Evolutionary conservation across 1,284 basidiomycete genomes (phyloP), one percentile per base, ranked within the genome.

Genomic region (Trichosporon ovoides): DNA sequence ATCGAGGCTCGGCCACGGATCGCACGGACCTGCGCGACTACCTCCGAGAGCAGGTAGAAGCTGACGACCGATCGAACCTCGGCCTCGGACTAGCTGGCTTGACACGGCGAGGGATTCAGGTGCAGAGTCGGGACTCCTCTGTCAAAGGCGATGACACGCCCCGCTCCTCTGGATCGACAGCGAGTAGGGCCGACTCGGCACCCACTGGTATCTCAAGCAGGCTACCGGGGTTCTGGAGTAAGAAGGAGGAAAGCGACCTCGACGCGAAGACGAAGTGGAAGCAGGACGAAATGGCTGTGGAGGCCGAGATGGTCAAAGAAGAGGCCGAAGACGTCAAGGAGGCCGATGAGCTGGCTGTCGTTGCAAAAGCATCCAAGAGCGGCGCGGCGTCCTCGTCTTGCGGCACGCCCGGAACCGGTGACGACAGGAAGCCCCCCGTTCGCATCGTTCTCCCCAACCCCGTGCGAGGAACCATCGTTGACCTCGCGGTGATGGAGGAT

Each of bases 241-340:
- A 11, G 4, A 38, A 33, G 14, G 53, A 53, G 34, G 54, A 52
- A n/a, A 40, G 57, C 12, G 55, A 50, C 12, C 48, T 33, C 19
- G 50, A 60, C 6, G 58, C 62, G 35, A 62, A 68, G 22, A 31
- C 66, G 22, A 51, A 56, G 34, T 67, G 67, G 20, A 53, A 63
- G 49, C 59, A 72, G 18, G 58, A 68, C n/a, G 74, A 76, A 56
- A 64, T 68, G 22, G 69, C 66, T 38, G 71, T 74, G 19, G 69
- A 76, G 52, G 40, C 61, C 31, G 71, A 71, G 57, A 73, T 76
- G 72, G 61, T 52, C 16, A 56, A 55, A 22, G 69, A 73, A 28
- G 70, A 63, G 28, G 56, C 64, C 22, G 68, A 65, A 52, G 71
- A 56, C 34, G 58, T 75, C 7, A 65, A 71, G 50, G 38, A 40